Evolutionary conservation across 23 red algal genomes (phyloP).

Genomic region (Gracilaria caudata): DNA sequence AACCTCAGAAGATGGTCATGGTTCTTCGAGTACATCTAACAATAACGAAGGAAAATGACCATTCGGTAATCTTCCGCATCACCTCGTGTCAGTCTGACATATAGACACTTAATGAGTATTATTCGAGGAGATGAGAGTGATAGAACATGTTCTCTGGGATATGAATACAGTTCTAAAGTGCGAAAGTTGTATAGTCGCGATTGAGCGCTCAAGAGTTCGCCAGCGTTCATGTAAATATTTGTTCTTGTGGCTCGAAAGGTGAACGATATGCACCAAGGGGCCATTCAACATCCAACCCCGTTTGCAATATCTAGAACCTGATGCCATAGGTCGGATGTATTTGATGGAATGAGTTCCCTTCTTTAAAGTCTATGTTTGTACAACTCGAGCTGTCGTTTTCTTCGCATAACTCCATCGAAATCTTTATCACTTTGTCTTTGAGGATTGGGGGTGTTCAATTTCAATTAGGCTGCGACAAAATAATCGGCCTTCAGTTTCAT

Average conservation of each 20-base stretch:
- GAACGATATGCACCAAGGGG: too few relatives aligned
- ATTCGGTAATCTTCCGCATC: background rate
- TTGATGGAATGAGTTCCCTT: background rate
- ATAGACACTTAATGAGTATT: too few relatives aligned
- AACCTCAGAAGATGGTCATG: constrained; percentile 19
- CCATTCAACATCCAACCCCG: too few relatives aligned
- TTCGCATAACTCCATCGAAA: background rate
- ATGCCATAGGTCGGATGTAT: background rate
- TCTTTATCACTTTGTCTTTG: background rate
- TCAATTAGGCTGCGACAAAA: constrained; percentile 28
- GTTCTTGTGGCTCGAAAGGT: background rate
- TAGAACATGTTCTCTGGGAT: background rate
- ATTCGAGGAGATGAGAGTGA: background rate
- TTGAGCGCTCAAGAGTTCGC: background rate
- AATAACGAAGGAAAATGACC: constrained; percentile 11
- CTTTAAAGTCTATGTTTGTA: background rate
- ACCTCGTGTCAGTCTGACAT: background rate
- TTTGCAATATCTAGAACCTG: background rate
- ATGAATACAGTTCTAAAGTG: background rate
- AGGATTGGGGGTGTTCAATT: background rate
- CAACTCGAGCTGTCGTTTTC: background rate
- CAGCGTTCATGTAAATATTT: background rate
- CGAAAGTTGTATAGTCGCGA: background rate
- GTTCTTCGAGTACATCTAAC: background rate
- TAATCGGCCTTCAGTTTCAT: background rate